Conservation (phyloP, 495 filamentous ascomycete genomes). For the Trichoderma virens region DNA sequence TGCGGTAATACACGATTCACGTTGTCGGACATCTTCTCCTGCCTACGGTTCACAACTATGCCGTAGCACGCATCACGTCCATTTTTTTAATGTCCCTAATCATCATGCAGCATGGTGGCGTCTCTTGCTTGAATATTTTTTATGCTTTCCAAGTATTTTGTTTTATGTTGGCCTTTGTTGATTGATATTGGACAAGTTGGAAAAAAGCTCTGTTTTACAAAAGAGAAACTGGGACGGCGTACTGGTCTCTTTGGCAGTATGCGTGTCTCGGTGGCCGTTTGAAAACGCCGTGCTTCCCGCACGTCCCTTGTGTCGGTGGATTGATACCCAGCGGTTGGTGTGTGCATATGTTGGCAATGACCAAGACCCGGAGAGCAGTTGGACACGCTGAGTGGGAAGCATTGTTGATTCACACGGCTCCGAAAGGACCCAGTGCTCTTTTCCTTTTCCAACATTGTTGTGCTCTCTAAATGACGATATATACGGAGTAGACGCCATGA, state of each 20-base stretch:
- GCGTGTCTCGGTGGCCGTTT: background rate
- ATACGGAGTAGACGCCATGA: background rate
- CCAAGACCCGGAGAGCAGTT: conserved; percentile 3
- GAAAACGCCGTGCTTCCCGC: background rate
- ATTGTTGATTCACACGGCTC: background rate
- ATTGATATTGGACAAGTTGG: background rate
- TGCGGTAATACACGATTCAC: background rate
- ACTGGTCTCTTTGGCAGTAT: background rate
- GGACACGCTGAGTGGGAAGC: background rate
- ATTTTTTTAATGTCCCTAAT: conserved; percentile 6
- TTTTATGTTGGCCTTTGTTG: background rate
- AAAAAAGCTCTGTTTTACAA: conserved; percentile 3
- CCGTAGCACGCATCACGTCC: conserved; percentile 1
- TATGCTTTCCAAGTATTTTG: background rate
- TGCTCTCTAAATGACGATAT: conserved; percentile 1
- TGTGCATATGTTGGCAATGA: background rate
- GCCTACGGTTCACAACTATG: background rate
- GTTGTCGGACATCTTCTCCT: background rate
- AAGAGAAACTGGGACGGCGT: background rate
- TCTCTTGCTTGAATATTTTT: background rate
- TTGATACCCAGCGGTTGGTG: conserved; percentile 2
- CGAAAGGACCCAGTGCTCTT: background rate
- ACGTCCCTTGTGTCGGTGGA: conserved; percentile 4
- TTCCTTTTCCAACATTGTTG: background rate
- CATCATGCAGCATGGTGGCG: conserved; percentile 11